A percentile compares a stretch with the other conserved stretches of the same genome.
phyloP scores from a whole-genome alignment of 768 basidiomycete species.

The Xerocomus brunneocitrinus region DNA sequence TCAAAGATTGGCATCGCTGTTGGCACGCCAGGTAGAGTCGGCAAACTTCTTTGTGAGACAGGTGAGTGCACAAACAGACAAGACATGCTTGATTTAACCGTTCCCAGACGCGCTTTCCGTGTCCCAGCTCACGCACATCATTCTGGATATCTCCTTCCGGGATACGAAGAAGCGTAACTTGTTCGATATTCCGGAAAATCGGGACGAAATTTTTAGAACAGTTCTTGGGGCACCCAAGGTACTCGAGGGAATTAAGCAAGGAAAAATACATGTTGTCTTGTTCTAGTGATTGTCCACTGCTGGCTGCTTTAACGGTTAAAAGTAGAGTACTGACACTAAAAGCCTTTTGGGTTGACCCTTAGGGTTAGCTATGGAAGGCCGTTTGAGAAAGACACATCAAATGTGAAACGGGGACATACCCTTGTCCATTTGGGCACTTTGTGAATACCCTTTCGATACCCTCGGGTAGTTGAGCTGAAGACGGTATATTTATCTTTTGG shows the following conservation, averaged over 20 bases:
- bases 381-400: slow-evolving; percentile 5
- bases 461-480: slow-evolving; percentile 61
- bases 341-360: slow-evolving; percentile 87
- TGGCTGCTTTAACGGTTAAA: background rate
- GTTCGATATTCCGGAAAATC: slow-evolving; percentile 79
- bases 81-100: slow-evolving; percentile 3
- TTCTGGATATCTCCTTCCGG: slow-evolving; percentile 68
- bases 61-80: slow-evolving; percentile 38
- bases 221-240: slow-evolving; percentile 63
- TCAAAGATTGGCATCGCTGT: slow-evolving; percentile 88
- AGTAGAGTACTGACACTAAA: slow-evolving; percentile 48
- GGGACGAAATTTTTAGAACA: slow-evolving; percentile 74
- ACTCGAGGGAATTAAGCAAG: slow-evolving; percentile 58
- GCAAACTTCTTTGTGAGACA: slow-evolving; percentile 74
- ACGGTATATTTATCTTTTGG: slow-evolving; percentile 94
- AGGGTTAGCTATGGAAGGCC: slow-evolving; percentile 60
- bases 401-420: slow-evolving; percentile 42
- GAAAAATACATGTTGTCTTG: slow-evolving; percentile 76
- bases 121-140: slow-evolving; percentile 77
- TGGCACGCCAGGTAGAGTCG: slow-evolving; percentile 88
- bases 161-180: slow-evolving; percentile 75
- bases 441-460: slow-evolving; percentile 93
- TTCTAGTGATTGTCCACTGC: slow-evolving; percentile 42
- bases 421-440: slow-evolving; percentile 97
- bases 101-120: slow-evolving; percentile 62